Conservation (phyloP, 805 yeast species). For the Pichia heedii region DNA sequence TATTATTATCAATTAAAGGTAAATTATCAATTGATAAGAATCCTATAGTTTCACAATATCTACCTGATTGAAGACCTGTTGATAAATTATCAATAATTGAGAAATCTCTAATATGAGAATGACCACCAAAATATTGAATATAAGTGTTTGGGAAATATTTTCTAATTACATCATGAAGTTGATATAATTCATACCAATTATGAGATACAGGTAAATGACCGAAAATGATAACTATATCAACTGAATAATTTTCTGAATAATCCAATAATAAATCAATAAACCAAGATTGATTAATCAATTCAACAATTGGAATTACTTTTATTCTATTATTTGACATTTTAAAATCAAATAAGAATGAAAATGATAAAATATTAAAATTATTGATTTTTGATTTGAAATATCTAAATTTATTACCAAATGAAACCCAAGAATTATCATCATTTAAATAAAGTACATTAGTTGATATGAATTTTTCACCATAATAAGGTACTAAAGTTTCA, state of each 20-base stretch:
- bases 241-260: conserved; percentile 26
- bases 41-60: conserved; percentile 92
- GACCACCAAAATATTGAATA: conserved; percentile 91
- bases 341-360: conserved; percentile 79
- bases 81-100: conserved; percentile 54
- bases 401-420: conserved; percentile 59
- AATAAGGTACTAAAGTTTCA: conserved; percentile 47
- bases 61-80: conserved; percentile 83
- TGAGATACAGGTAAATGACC: conserved; percentile 73
- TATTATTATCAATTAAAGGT: neutral
- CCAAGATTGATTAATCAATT: conserved; percentile 54
- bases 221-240: conserved; percentile 61
- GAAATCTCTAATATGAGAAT: conserved; percentile 86
- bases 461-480: conserved; percentile 56
- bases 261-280: conserved; percentile 38
- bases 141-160: conserved; percentile 46
- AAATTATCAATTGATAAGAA: conserved; percentile 48
- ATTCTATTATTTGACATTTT: conserved; percentile 47
- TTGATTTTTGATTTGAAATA: conserved; percentile 56
- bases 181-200: conserved; percentile 43
- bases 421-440: conserved; percentile 38
- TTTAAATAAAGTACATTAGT: conserved; percentile 58
- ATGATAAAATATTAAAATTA: conserved; percentile 45
- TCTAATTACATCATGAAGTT: conserved; percentile 45
- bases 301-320: conserved; percentile 52